Conservation (phyloP, 164 flowering plant species). For the Taxillus chinensis region DNA sequence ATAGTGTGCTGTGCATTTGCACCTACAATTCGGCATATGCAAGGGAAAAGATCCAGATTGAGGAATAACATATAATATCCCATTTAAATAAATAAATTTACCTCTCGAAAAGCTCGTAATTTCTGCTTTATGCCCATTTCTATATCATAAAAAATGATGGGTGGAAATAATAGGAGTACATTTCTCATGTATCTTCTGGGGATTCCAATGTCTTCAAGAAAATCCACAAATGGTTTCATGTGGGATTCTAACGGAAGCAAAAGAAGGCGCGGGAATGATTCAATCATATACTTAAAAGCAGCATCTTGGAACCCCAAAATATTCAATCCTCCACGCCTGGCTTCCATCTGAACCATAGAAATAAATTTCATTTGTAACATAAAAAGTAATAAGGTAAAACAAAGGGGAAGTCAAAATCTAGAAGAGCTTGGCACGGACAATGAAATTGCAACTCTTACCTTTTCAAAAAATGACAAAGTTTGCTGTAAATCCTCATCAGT, state of each 20-base stretch:
- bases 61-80: background rate
- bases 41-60: background rate
- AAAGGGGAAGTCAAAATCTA: background rate
- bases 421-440: background rate
- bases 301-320: conserved; percentile 51
- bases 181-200: conserved; percentile 31
- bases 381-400: background rate
- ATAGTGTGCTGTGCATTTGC: background rate
- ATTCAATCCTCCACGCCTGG: conserved; percentile 85
- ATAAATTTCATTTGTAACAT: background rate
- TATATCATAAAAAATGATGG: conserved; percentile 41
- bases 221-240: conserved; percentile 44
- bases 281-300: conserved; percentile 54
- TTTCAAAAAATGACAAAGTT: conserved; percentile 77
- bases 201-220: conserved; percentile 52
- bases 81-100: conserved; percentile 9
- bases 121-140: conserved; percentile 44
- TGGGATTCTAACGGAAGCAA: conserved; percentile 42
- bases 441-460: conserved; percentile 32
- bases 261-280: conserved; percentile 79
- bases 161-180: conserved; percentile 60
- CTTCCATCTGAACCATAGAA: conserved; percentile 57
- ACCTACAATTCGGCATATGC: background rate
- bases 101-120: conserved; percentile 45
- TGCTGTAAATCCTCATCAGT: conserved; percentile 74